These are phyloP conservation scores for Neltuma alba DNA, from an alignment of 306 rosid genomes.

Conservation along the genomic window DNA sequence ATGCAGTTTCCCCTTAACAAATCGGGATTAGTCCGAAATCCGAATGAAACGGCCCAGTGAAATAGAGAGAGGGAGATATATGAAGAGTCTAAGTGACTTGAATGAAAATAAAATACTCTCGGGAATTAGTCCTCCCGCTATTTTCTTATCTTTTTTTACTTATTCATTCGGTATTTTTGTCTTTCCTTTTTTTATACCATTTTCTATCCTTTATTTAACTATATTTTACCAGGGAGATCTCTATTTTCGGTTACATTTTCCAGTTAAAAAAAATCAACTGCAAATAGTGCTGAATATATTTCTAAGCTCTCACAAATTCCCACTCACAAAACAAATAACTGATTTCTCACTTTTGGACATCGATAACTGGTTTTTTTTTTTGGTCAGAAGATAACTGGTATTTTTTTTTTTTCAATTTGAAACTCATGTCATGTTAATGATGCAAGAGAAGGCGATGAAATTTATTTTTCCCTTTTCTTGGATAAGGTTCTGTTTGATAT, in stretches of 20 bases:
- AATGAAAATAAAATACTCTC: not conserved
- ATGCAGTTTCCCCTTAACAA: not conserved
- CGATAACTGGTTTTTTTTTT: too few relatives aligned
- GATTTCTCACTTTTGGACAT: not conserved
- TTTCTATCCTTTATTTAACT: not conserved
- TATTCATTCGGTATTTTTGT: not conserved
- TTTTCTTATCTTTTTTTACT: not conserved
- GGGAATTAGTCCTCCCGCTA: slow-evolving; percentile 3
- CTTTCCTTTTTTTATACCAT: not conserved
- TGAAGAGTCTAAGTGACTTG: slow-evolving; percentile 4
- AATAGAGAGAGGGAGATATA: not conserved
- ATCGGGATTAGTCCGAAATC: slow-evolving; percentile 4
- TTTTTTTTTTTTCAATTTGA: not conserved
- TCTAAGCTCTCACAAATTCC: not conserved
- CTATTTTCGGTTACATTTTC: slow-evolving; percentile 1
- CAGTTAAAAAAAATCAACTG: not conserved
- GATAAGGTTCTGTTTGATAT: too few relatives aligned
- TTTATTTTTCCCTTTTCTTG: too few relatives aligned
- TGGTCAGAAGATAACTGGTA: too few relatives aligned
- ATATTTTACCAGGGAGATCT: not conserved
- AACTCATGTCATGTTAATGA: not conserved
- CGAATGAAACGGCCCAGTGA: slow-evolving; percentile 28
- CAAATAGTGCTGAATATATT: not conserved
- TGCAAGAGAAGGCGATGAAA: not conserved
- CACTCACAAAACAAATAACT: not conserved